Evolutionary conservation across 305 asterid species (phyloP).

Genomic region (Fraxinus ornus): DNA sequence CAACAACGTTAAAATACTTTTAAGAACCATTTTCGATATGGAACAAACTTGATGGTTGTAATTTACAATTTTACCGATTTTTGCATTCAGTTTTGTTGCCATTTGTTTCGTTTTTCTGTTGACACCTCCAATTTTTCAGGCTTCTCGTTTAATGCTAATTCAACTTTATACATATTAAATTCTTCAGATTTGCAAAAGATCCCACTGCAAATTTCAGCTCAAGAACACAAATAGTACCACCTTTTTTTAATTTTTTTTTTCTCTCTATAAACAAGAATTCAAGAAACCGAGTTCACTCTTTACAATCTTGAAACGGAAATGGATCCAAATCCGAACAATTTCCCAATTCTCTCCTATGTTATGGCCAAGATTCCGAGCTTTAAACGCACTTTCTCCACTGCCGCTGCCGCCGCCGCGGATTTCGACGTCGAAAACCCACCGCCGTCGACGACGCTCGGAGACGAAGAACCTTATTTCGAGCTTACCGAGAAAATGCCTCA

Average conservation of each 20-base stretch:
- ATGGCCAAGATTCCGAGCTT: constrained; percentile 72
- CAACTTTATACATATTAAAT: neutral
- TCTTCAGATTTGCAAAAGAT: neutral
- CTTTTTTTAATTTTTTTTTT: neutral
- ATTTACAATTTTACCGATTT: neutral
- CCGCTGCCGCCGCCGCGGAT: constrained; percentile 30
- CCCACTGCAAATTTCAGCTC: neutral
- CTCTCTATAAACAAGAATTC: neutral
- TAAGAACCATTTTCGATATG: neutral
- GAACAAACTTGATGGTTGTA: neutral
- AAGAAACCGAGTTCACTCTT: neutral
- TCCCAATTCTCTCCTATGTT: constrained; percentile 84
- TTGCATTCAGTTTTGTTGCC: neutral
- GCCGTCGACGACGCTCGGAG: constrained; percentile 15
- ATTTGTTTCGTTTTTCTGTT: constrained; percentile 4
- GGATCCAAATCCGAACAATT: constrained; percentile 83
- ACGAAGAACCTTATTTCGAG: constrained; percentile 68
- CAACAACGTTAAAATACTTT: neutral
- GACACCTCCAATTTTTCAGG: neutral
- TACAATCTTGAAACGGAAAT: constrained; percentile 25
- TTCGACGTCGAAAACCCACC: constrained; percentile 73
- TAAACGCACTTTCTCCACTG: constrained; percentile 42
- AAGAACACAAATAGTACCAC: neutral
- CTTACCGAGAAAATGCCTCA: constrained; percentile 82
- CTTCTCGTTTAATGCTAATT: neutral